A percentile compares a stretch with the other conserved stretches of the same genome.
phyloP scores from a whole-genome alignment of 805 yeast species.

The Ogataea degrootiae region DNA sequence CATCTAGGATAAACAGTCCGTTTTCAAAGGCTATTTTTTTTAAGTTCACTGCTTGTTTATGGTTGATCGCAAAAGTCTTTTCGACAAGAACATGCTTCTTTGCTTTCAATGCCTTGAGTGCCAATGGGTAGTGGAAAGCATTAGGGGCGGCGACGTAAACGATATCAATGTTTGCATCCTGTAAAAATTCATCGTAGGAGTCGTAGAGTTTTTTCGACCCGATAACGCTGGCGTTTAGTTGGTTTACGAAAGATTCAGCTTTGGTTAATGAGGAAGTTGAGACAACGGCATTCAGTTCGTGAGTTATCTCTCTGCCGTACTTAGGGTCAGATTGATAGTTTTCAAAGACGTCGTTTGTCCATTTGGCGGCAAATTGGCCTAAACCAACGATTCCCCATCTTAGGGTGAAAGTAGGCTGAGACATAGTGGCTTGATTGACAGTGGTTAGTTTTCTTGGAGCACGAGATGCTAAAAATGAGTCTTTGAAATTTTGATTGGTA shows the following conservation, averaged over 20 bases:
- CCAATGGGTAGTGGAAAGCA: conserved; percentile 41
- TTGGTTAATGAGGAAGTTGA: conserved; percentile 33
- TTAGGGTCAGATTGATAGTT: conserved; percentile 19
- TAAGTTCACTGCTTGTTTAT: conserved; percentile 38
- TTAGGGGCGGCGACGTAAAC: conserved; percentile 55
- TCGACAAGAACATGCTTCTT: conserved; percentile 51
- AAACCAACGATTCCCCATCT: conserved; percentile 48
- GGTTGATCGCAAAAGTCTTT: conserved; percentile 49
- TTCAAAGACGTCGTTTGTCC: conserved; percentile 32
- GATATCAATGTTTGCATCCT: conserved; percentile 37
- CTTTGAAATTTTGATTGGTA: too few relatives aligned
- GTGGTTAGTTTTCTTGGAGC: too few relatives aligned
- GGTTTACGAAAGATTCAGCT: conserved; percentile 6
- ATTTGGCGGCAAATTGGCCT: conserved; percentile 40
- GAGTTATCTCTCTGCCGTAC: conserved; percentile 22
- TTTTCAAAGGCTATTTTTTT: conserved; percentile 38
- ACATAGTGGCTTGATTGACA: too few relatives aligned
- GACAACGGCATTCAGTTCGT: conserved; percentile 36
- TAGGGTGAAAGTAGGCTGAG: conserved; percentile 7
- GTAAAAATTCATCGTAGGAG: conserved; percentile 37
- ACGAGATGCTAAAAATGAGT: too few relatives aligned
- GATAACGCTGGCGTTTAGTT: conserved; percentile 5
- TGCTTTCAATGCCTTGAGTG: conserved; percentile 36
- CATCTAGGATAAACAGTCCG: conserved; percentile 49
- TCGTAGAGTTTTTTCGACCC: conserved; percentile 7